phyloP scores from a whole-genome alignment of 208 protist genomes.

The Trichomonas vaginalis region DNA sequence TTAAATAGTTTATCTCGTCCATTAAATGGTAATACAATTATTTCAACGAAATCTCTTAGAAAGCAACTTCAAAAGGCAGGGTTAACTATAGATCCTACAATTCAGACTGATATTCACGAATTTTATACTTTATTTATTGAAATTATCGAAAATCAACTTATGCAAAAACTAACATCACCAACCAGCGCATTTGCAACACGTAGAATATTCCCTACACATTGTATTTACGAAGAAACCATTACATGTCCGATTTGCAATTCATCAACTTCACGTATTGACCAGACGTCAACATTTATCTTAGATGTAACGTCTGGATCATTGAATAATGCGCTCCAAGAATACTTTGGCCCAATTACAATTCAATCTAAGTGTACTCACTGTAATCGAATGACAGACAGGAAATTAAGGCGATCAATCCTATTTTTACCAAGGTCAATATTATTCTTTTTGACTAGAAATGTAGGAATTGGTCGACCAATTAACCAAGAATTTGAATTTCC shows the following conservation, averaged over 20 bases:
- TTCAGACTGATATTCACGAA: neutral
- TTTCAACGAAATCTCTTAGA: neutral
- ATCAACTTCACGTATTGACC: neutral
- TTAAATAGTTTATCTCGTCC: neutral
- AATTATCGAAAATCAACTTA: neutral
- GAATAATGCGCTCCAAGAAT: neutral
- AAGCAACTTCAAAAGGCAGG: neutral
- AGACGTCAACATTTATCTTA: neutral
- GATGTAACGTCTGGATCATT: neutral
- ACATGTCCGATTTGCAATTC: neutral
- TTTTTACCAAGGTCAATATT: neutral
- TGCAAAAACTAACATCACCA: neutral
- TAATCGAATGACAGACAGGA: neutral
- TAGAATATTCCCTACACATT: neutral
- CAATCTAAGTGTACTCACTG: neutral
- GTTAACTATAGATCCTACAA: neutral
- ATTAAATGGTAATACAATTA: neutral
- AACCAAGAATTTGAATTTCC: neutral
- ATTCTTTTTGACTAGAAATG: neutral
- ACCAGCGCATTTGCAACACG: neutral
- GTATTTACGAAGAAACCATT: neutral
- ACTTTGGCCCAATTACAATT: neutral
- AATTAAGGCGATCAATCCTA: neutral
- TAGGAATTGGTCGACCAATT: neutral
- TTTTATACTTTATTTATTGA: neutral